Evolutionary conservation across 2,329 filamentous ascomycete genomes (phyloP).

Genomic region (Talaromyces verruculosus): DNA sequence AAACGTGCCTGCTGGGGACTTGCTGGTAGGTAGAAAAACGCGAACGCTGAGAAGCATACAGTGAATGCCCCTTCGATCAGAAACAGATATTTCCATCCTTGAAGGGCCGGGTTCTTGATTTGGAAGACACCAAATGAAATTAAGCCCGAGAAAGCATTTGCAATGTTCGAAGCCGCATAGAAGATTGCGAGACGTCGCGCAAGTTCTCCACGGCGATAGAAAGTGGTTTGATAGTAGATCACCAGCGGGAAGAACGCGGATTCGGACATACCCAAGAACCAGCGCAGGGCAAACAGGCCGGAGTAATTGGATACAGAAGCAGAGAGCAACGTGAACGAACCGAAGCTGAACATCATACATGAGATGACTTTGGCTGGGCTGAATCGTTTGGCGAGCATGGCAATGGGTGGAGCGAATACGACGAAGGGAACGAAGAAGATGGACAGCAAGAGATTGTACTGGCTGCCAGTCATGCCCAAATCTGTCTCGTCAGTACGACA

Average conservation of each 20-base stretch:
- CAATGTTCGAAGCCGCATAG: slow-evolving; percentile 74
- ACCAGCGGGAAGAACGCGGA: slow-evolving; percentile 69
- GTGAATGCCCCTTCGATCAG: slow-evolving; percentile 61
- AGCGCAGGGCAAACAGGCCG: slow-evolving; percentile 66
- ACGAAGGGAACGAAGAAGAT: slow-evolving; percentile 78
- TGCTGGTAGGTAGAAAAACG: slow-evolving; percentile 67
- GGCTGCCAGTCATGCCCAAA: slow-evolving; percentile 59
- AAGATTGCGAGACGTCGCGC: slow-evolving; percentile 70
- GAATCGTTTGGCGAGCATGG: slow-evolving; percentile 67
- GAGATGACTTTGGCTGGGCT: slow-evolving; percentile 65
- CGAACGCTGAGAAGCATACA: slow-evolving; percentile 62
- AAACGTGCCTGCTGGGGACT: slow-evolving; percentile 66
- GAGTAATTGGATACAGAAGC: slow-evolving; percentile 60
- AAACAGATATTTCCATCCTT: slow-evolving; percentile 55
- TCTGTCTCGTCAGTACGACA: slow-evolving; percentile 28
- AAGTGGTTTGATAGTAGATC: slow-evolving; percentile 63
- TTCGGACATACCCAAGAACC: slow-evolving; percentile 69
- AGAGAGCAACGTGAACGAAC: slow-evolving; percentile 62
- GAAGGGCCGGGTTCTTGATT: slow-evolving; percentile 50
- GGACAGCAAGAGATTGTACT: slow-evolving; percentile 68
- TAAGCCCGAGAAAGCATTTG: slow-evolving; percentile 64
- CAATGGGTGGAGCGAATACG: slow-evolving; percentile 64
- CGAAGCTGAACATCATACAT: slow-evolving; percentile 68
- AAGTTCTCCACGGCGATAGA: slow-evolving; percentile 70
- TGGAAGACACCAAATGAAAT: slow-evolving; percentile 63